A percentile compares a stretch with the other conserved stretches of the same genome.
Conservation (phyloP, 2,329 filamentous ascomycete genomes). For the Periconia sp. region DNA sequence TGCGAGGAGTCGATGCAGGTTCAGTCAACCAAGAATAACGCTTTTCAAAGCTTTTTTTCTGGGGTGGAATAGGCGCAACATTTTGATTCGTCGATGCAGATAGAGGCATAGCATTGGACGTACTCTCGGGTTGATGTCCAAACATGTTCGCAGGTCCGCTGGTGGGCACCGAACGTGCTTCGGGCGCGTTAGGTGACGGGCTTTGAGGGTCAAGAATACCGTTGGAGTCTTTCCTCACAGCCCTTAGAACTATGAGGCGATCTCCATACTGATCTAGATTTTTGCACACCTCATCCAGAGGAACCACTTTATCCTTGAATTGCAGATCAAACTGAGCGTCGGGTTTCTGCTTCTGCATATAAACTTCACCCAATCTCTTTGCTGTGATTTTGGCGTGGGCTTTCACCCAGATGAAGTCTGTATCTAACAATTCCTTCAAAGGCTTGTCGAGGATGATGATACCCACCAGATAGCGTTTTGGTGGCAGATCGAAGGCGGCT, state of each 20-base stretch:
- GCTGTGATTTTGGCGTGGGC: conserved; percentile 27
- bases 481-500: conserved; percentile 19
- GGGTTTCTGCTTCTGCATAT: conserved; percentile 6
- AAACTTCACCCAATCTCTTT: conserved; percentile 19
- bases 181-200: neutral
- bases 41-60: too few species aligned
- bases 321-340: conserved; percentile 19
- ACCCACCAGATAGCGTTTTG: conserved; percentile 36
- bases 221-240: conserved; percentile 11
- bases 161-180: neutral
- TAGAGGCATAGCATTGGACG: too few species aligned
- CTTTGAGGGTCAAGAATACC: neutral
- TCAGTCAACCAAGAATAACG: too few species aligned
- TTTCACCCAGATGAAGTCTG: conserved; percentile 42
- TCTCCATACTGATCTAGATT: conserved; percentile 18
- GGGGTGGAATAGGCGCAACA: neutral
- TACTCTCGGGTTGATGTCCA: neutral
- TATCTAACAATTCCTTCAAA: conserved; percentile 11
- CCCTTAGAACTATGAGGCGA: conserved; percentile 25
- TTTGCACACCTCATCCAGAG: conserved; percentile 9
- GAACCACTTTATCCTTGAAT: conserved; percentile 10
- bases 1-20: too few species aligned
- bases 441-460: conserved; percentile 29
- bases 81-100: neutral
- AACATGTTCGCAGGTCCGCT: neutral